A percentile compares a stretch with the other conserved stretches of the same genome.
These are phyloP conservation scores for Mychonastes homosphaera DNA, from an alignment of 139 green algal genomes.

Conservation along the genomic window DNA sequence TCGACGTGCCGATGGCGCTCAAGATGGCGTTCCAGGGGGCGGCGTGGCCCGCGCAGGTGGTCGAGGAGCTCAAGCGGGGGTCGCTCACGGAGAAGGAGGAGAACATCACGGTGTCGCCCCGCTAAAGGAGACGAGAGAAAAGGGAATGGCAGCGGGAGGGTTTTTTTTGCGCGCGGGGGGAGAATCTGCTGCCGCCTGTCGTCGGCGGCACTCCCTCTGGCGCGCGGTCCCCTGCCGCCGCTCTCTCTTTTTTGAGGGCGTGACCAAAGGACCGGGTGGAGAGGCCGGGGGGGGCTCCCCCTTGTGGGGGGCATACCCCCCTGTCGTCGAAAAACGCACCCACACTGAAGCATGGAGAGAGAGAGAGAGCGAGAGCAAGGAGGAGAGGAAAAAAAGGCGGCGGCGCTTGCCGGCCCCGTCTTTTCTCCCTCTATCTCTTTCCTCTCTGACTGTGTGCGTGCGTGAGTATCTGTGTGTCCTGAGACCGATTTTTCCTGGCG, in stretches of 20 bases:
- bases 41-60: slow-evolving; percentile 66
- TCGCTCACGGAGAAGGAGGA: slow-evolving; percentile 67
- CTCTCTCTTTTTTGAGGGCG: neutral
- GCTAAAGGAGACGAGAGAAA: slow-evolving; percentile 41
- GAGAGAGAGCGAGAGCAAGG: no score
- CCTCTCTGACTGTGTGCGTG: no score
- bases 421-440: no score
- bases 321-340: no score
- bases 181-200: neutral
- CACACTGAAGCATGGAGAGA: no score
- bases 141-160: neutral
- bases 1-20: slow-evolving; percentile 83
- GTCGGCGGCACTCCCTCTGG: neutral
- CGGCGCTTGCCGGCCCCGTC: no score
- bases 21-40: slow-evolving; percentile 52
- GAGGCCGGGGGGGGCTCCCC: neutral
- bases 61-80: slow-evolving; percentile 62
- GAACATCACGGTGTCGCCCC: slow-evolving; percentile 90
- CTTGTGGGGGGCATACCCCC: neutral
- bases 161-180: neutral
- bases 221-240: neutral
- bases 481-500: no score
- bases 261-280: neutral
- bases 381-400: no score
- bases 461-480: no score